These are phyloP conservation scores for Pleurotus salmoneostramineus DNA, from an alignment of 768 basidiomycete genomes.

Conservation along the genomic window DNA sequence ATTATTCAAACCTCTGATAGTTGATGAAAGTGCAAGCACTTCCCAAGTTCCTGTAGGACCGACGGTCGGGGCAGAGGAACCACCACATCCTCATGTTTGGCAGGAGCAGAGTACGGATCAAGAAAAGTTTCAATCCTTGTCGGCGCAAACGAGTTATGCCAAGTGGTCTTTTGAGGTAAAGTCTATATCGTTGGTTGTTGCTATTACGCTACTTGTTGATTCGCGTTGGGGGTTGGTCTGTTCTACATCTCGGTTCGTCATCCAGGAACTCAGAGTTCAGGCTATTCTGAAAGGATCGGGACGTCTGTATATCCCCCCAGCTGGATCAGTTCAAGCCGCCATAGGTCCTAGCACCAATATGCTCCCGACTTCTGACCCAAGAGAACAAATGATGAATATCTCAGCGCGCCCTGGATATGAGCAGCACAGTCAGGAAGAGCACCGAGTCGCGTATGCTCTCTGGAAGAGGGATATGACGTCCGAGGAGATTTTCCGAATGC, in stretches of 20 bases:
- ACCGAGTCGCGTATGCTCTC: background rate
- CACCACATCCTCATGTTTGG: slow-evolving; percentile 5
- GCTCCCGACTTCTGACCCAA: background rate
- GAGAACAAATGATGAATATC: background rate
- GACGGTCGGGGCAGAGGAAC: background rate
- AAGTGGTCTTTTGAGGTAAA: slow-evolving; percentile 5
- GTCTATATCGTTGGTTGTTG: background rate
- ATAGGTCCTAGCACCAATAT: background rate
- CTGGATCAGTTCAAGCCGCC: background rate
- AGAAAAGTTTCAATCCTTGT: background rate
- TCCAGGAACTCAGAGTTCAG: slow-evolving; percentile 1
- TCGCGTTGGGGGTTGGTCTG: background rate
- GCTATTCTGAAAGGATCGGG: background rate
- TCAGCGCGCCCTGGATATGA: slow-evolving; percentile 1
- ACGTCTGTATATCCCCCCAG: background rate
- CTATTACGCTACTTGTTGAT: background rate
- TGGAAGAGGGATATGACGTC: background rate
- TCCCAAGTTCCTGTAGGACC: background rate
- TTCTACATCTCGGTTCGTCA: background rate
- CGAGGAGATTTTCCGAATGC: slow-evolving; percentile 6
- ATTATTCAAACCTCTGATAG: slow-evolving; percentile 40
- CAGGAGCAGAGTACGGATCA: background rate
- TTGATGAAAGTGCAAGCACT: background rate
- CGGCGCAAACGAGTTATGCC: background rate
- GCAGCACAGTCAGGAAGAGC: slow-evolving; percentile 1